Base-by-base conservation (phyloP, 1,284 basidiomycete genomes). In the Vanrija sp. region DNA sequence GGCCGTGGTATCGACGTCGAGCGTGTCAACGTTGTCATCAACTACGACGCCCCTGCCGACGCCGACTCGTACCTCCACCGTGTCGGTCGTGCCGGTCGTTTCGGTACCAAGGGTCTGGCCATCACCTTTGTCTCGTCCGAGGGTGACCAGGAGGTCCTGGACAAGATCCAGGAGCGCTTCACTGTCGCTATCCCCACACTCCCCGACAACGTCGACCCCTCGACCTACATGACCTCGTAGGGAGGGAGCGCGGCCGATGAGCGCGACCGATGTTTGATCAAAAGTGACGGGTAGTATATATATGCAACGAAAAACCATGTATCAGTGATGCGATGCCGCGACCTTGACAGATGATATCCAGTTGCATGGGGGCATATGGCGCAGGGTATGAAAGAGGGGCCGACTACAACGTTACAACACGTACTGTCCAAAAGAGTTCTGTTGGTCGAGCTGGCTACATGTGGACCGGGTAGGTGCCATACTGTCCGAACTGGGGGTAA, bases 51-150 rank as follows among this genome's bases (percentile, higher is more conserved):
- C 53, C 94, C 96, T 41, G 83, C 87, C 45, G 96, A 98, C 70
- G 96, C 96, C 36, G 96, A 98, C 78, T 93, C 89, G 61, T 99
- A 98, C 78, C 83, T 99, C 51, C 96, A 99, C 78, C 88, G 96
- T 78, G 96, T 98, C 57, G 96, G 94, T 65, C 94, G 96, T 82
- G 96, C 96, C 62, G 96, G 96, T 65, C 90, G 96, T 66, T 99
- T 99, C 78, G 96, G 96, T 63, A 98, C 96, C 43, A 98, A 98
- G 78, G 96, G 96, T 83, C 84, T 98, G 38, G 94, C 94, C n/a
- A 93, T 98, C 75, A 95, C 93, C 10, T 98, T 96, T 73, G 90
- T 97, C 45, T 86, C 92, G 4, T 88, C 85, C 24, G 94, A 97
- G 50, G 84, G 82, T 59, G 96, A 99, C 73, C 85, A 89, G 72